phyloP scores from a whole-genome alignment of 805 yeast genomes.

The Saturnispora bothae region DNA sequence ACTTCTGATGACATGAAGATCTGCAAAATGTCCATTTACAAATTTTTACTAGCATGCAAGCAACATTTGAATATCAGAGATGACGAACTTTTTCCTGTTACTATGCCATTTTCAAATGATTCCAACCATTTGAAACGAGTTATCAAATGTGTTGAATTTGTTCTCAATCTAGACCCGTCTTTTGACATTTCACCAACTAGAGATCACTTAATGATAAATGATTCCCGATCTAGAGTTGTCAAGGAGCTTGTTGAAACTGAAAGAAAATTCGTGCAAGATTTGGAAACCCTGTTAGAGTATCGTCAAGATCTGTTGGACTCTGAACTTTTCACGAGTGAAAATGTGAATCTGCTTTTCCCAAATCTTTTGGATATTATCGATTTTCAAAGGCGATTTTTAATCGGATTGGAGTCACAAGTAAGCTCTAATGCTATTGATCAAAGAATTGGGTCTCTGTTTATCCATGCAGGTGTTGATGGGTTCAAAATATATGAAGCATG shows the following conservation, averaged over 20 bases:
- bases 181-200: conserved; percentile 16
- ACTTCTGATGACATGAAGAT: conserved; percentile 73
- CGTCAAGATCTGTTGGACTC: conserved; percentile 55
- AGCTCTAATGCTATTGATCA: conserved; percentile 64
- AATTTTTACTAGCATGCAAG: conserved; percentile 80
- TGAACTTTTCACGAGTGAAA: conserved; percentile 67
- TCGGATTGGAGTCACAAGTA: conserved; percentile 84
- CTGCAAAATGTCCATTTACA: conserved; percentile 84
- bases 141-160: conserved; percentile 56
- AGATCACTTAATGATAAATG: conserved; percentile 23
- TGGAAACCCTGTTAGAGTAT: conserved; percentile 63
- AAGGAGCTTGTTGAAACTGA: conserved; percentile 83
- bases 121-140: conserved; percentile 71
- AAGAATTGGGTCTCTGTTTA: conserved; percentile 79
- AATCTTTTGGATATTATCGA: conserved; percentile 75
- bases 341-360: conserved; percentile 74
- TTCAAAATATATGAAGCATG: conserved; percentile 89
- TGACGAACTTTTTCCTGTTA: conserved; percentile 78
- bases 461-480: conserved; percentile 68
- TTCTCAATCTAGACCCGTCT: conserved; percentile 45
- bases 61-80: conserved; percentile 63
- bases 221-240: conserved; percentile 54
- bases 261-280: conserved; percentile 83
- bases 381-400: conserved; percentile 80
- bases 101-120: conserved; percentile 77